phyloP scores from a whole-genome alignment of 1,139 yeast species.

The Suhomyces yuchorum region DNA sequence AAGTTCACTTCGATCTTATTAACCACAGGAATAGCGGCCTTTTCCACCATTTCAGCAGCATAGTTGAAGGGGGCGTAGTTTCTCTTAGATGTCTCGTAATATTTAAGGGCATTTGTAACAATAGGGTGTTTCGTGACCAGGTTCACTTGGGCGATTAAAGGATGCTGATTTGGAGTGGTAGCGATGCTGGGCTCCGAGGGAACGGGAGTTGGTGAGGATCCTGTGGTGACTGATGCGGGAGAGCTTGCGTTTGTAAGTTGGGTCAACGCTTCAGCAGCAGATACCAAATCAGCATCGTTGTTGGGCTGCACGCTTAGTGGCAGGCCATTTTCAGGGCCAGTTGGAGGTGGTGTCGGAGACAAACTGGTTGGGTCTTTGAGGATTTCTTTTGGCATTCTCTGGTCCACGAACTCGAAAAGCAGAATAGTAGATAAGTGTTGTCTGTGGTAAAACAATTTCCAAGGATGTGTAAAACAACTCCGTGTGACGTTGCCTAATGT shows the following conservation, averaged over 20 bases:
- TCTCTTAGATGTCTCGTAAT: constrained; percentile 57
- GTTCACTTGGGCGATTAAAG: constrained; percentile 47
- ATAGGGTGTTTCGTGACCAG: constrained; percentile 50
- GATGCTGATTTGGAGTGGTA: constrained; percentile 30
- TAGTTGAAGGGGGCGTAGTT: constrained; percentile 61
- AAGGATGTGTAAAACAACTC: constrained; percentile 1
- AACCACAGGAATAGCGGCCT: constrained; percentile 62
- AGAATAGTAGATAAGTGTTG: not conserved
- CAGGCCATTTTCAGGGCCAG: not conserved
- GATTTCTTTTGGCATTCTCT: not conserved
- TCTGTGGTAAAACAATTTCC: not conserved
- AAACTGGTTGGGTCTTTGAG: constrained; percentile 7
- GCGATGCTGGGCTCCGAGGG: constrained; percentile 1
- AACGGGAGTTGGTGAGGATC: constrained; percentile 9
- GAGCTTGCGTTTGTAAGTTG: constrained; percentile 28
- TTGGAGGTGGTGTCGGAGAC: constrained; percentile 14
- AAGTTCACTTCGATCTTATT: constrained; percentile 50
- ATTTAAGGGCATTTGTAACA: constrained; percentile 59
- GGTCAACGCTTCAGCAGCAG: constrained; percentile 49
- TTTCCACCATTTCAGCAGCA: constrained; percentile 68
- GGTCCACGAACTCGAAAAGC: not conserved
- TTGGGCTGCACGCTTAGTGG: not conserved
- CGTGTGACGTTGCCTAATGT: constrained; percentile 3
- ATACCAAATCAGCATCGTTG: constrained; percentile 32
- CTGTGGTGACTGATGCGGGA: constrained; percentile 10